Conservation (phyloP, 2,329 filamentous ascomycete species). For the Cercospora canescens region DNA sequence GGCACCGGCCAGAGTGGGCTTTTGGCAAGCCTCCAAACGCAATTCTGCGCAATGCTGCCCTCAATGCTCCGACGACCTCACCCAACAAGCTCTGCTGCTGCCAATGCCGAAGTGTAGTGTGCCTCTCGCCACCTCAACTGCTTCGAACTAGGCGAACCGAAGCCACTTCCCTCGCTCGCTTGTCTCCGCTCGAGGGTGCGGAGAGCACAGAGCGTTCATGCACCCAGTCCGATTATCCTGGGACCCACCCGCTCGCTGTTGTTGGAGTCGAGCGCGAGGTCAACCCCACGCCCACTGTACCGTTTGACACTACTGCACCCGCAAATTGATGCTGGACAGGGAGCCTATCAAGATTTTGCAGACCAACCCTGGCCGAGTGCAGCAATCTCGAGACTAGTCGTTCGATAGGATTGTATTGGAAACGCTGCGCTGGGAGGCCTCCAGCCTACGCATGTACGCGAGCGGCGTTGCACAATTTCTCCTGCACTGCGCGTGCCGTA, state of each 20-base stretch:
- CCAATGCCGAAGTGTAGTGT: not conserved
- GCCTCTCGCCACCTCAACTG: slow-evolving; percentile 14
- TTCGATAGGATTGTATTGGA: not conserved
- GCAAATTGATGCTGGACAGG: slow-evolving; percentile 4
- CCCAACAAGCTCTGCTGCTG: not conserved
- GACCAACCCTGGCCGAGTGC: not conserved
- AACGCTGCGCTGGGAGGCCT: slow-evolving; percentile 5
- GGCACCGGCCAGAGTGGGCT: not conserved
- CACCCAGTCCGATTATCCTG: not conserved
- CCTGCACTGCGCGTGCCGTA: not conserved
- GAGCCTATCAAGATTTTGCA: slow-evolving; percentile 10
- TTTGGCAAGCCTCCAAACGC: not conserved
- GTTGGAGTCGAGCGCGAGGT: not conserved
- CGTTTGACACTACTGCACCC: slow-evolving; percentile 11
- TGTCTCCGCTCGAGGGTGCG: too few species aligned
- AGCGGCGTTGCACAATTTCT: slow-evolving; percentile 4
- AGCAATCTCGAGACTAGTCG: not conserved
- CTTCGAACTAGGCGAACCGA: slow-evolving; percentile 6
- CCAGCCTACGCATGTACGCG: too few species aligned
- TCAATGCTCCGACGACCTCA: not conserved
- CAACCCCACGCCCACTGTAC: slow-evolving; percentile 17
- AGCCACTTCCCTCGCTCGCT: slow-evolving; percentile 4
- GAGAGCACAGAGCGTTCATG: slow-evolving; percentile 14
- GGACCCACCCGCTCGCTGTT: slow-evolving; percentile 5
- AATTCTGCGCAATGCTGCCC: too few species aligned